These are phyloP conservation scores for Fusarium staphyleae DNA, from an alignment of 2,329 filamentous ascomycete genomes.

Conservation along the genomic window DNA sequence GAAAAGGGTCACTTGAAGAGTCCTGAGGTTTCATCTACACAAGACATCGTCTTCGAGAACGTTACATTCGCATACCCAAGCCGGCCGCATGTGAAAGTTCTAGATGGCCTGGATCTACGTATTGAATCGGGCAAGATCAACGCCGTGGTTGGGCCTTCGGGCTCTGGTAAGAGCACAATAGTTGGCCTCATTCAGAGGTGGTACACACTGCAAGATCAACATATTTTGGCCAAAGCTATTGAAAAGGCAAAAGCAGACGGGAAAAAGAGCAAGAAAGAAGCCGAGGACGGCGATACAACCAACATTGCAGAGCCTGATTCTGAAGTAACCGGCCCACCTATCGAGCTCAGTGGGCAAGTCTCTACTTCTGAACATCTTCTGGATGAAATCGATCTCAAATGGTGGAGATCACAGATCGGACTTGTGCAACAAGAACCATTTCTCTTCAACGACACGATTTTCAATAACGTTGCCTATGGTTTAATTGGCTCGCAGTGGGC, in stretches of 20 bases:
- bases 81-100: conserved; percentile 67
- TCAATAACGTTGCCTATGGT: conserved; percentile 67
- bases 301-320: conserved; percentile 41
- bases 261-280: conserved; percentile 50
- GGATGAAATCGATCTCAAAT: conserved; percentile 67
- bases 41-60: conserved; percentile 60
- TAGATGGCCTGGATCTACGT: conserved; percentile 64
- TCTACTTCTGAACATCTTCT: conserved; percentile 61
- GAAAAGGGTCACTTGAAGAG: conserved; percentile 46
- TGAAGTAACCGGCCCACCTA: conserved; percentile 50
- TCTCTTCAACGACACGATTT: conserved; percentile 71
- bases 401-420: conserved; percentile 67
- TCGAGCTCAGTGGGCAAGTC: conserved; percentile 58
- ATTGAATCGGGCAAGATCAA: conserved; percentile 72
- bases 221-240: conserved; percentile 58
- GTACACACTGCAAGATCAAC: conserved; percentile 68
- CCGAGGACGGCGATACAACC: conserved; percentile 41
- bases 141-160: conserved; percentile 76
- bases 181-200: conserved; percentile 75
- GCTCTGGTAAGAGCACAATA: conserved; percentile 77
- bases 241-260: conserved; percentile 56
- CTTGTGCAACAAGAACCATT: conserved; percentile 74
- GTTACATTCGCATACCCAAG: conserved; percentile 78
- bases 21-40: conserved; percentile 48
- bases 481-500: conserved; percentile 62